Conservation (phyloP, 352 stramenopile genomes). For the Phytophthora sp. region DNA sequence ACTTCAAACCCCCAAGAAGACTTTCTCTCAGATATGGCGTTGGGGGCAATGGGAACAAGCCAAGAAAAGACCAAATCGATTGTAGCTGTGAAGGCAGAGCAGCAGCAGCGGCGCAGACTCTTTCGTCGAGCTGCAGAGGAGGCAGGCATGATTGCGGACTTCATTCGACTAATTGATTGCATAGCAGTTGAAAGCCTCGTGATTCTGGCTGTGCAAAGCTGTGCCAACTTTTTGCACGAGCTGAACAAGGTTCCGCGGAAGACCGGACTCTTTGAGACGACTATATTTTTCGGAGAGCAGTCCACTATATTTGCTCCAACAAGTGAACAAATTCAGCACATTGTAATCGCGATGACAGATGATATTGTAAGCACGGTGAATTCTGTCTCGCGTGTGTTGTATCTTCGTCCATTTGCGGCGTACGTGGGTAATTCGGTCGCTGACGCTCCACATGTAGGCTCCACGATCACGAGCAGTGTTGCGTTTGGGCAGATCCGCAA, state of each 20-base stretch:
- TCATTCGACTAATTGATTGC: constrained; percentile 95
- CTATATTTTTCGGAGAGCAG: constrained; percentile 88
- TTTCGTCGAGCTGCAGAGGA: constrained; percentile 89
- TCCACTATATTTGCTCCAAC: constrained; percentile 88
- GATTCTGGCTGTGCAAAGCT: constrained; percentile 83
- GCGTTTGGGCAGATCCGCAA: constrained; percentile 81
- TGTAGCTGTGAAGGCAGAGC: constrained; percentile 91
- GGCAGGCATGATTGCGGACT: constrained; percentile 89
- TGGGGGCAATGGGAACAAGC: constrained; percentile 27
- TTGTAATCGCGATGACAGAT: constrained; percentile 88
- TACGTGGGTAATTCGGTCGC: constrained; percentile 72
- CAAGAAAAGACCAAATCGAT: constrained; percentile 94
- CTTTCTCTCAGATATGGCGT: constrained; percentile 52
- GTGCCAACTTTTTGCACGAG: constrained; percentile 87
- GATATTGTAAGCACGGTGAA: constrained; percentile 91
- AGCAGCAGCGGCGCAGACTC: constrained; percentile 80
- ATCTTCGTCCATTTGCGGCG: constrained; percentile 85
- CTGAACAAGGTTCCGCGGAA: constrained; percentile 88
- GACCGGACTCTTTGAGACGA: constrained; percentile 94
- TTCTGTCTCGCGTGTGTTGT: constrained; percentile 90
- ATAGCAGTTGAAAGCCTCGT: constrained; percentile 93
- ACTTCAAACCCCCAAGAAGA: constrained; percentile 63
- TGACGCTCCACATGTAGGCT: constrained; percentile 77
- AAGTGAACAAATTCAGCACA: constrained; percentile 89
- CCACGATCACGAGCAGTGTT: constrained; percentile 72